These are phyloP conservation scores for Corynascus novoguineensis DNA, from an alignment of 495 filamentous ascomycete species.

Conservation along the genomic window DNA sequence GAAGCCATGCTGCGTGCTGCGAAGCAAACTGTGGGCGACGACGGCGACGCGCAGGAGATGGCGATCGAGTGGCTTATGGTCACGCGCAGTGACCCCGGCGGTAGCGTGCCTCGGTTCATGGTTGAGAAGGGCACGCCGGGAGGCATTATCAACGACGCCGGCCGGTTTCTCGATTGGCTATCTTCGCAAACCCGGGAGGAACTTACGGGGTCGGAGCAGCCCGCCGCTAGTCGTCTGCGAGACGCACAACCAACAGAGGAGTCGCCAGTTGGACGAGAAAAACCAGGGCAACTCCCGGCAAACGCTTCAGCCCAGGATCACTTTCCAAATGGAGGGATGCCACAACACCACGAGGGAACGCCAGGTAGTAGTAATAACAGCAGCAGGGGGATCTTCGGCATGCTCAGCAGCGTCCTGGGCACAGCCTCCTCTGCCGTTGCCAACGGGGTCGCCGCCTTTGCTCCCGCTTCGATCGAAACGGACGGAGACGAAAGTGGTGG, in stretches of 20 bases:
- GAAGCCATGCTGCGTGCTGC: slow-evolving; percentile 32
- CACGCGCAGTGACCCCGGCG: slow-evolving; percentile 88
- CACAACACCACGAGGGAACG: slow-evolving; percentile 24
- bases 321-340: not conserved
- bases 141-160: slow-evolving; percentile 75
- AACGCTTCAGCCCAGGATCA: not conserved
- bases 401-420: slow-evolving; percentile 43
- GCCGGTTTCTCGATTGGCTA: slow-evolving; percentile 84
- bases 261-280: slow-evolving; percentile 15
- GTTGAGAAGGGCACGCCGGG: slow-evolving; percentile 86
- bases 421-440: slow-evolving; percentile 40
- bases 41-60: slow-evolving; percentile 19
- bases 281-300: slow-evolving; percentile 15
- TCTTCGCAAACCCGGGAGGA: slow-evolving; percentile 47
- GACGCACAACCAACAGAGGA: slow-evolving; percentile 8
- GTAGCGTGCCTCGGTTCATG: slow-evolving; percentile 88
- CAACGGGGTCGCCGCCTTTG: slow-evolving; percentile 30
- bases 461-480: slow-evolving; percentile 27
- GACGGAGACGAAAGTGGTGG: no score
- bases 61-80: slow-evolving; percentile 96
- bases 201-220: slow-evolving; percentile 10
- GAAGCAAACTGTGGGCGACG: slow-evolving; percentile 23
- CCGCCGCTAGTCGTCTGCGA: no score
- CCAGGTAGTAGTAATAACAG: slow-evolving; percentile 36
- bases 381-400: slow-evolving; percentile 44